These are phyloP conservation scores for Pleurotus salmoneostramineus DNA, from an alignment of 768 basidiomycete species.

Conservation along the genomic window DNA sequence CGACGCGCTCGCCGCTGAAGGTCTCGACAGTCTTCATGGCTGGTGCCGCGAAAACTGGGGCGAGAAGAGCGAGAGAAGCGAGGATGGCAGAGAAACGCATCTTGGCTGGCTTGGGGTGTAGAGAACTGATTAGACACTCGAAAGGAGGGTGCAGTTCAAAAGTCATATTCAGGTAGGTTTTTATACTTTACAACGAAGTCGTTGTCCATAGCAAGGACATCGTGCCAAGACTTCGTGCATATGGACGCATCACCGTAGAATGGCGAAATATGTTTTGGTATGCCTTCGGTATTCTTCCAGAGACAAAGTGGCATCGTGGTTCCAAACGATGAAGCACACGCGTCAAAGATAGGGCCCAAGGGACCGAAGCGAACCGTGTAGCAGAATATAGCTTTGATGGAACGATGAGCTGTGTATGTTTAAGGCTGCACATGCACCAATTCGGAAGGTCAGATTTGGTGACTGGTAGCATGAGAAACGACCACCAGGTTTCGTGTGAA, in stretches of 20 bases:
- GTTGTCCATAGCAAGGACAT: neutral
- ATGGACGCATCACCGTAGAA: conserved; percentile 1
- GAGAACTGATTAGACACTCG: neutral
- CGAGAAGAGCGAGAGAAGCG: conserved; percentile 1
- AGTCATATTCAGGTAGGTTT: neutral
- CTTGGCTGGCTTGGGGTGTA: neutral
- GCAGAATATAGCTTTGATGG: neutral
- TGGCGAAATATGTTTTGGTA: conserved; percentile 2
- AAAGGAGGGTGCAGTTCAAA: neutral
- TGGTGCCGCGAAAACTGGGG: conserved; percentile 1
- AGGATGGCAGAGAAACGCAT: conserved; percentile 5
- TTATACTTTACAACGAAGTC: neutral
- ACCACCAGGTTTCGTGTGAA: too few species aligned
- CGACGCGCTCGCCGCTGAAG: conserved; percentile 6
- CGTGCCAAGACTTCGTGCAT: conserved; percentile 3
- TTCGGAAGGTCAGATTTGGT: neutral
- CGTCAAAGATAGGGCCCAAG: neutral
- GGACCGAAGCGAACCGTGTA: neutral
- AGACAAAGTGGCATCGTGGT: neutral
- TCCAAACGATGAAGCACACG: neutral
- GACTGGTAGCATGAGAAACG: neutral
- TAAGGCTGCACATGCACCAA: neutral
- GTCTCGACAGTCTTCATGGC: conserved; percentile 9
- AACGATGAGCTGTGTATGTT: neutral
- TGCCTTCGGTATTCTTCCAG: neutral